Evolutionary conservation across 345 rosid genomes (phyloP).

Genomic region (Syzygium aqueum): DNA sequence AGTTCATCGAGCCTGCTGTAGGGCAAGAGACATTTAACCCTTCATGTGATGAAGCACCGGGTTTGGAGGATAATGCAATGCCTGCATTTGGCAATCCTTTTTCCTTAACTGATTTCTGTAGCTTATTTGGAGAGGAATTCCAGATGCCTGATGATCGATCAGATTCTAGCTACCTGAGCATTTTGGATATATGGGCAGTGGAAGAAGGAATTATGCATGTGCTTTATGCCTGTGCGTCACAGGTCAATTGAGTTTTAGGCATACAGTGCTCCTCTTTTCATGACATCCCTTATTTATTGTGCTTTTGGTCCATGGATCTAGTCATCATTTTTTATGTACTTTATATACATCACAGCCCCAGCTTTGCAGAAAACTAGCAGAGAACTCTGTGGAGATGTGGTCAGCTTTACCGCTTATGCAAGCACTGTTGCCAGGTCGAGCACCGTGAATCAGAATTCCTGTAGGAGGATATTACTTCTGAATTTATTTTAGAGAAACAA

Average conservation of each 20-base stretch:
- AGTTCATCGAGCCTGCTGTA: slow-evolving; percentile 35
- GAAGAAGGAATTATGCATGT: slow-evolving; percentile 85
- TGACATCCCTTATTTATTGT: not conserved
- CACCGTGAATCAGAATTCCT: not conserved
- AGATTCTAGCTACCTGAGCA: slow-evolving; percentile 40
- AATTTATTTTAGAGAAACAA: not conserved
- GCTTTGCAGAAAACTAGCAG: slow-evolving; percentile 58
- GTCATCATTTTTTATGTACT: not conserved
- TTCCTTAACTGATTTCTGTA: slow-evolving; percentile 45
- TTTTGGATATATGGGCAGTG: slow-evolving; percentile 60
- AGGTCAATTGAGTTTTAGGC: slow-evolving; percentile 34
- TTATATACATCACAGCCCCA: slow-evolving; percentile 36
- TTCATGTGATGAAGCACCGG: slow-evolving; percentile 23
- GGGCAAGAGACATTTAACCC: slow-evolving; percentile 23
- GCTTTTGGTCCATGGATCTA: slow-evolving; percentile 3
- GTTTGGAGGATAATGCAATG: slow-evolving; percentile 31
- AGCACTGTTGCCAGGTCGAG: slow-evolving; percentile 63
- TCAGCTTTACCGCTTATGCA: slow-evolving; percentile 71
- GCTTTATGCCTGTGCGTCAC: slow-evolving; percentile 82
- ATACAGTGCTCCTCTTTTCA: not conserved
- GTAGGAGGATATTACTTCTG: not conserved
- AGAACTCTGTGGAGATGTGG: slow-evolving; percentile 51
- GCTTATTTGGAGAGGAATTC: slow-evolving; percentile 69
- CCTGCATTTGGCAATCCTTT: slow-evolving; percentile 25
- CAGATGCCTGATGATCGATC: slow-evolving; percentile 37